These are phyloP conservation scores for Meira miltonrushii DNA, from an alignment of 1,284 basidiomycete genomes.

Conservation along the genomic window DNA sequence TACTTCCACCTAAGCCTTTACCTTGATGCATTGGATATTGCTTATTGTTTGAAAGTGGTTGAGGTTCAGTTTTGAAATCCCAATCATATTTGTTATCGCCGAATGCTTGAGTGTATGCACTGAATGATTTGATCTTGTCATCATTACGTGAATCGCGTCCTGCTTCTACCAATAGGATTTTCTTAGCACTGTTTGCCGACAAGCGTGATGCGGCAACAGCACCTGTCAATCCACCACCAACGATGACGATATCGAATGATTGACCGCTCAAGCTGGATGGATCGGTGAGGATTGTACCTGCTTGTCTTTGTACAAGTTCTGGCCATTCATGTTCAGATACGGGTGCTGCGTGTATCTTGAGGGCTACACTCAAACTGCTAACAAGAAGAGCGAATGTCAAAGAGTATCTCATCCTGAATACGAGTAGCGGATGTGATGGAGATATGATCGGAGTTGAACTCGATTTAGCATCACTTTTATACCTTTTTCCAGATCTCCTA, in stretches of 20 bases:
- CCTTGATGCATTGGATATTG: slow-evolving; percentile 57
- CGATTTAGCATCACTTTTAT: too few relatives aligned
- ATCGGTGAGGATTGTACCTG: not conserved
- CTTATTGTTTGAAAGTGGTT: slow-evolving; percentile 16
- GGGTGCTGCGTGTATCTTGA: too few relatives aligned
- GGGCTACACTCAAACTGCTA: too few relatives aligned
- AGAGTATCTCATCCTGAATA: too few relatives aligned
- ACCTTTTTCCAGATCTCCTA: too few relatives aligned
- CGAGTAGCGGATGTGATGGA: too few relatives aligned
- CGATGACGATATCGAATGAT: slow-evolving; percentile 15
- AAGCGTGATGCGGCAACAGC: slow-evolving; percentile 45
- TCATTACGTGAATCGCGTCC: slow-evolving; percentile 34
- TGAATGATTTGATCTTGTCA: slow-evolving; percentile 20
- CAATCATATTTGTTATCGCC: slow-evolving; percentile 52
- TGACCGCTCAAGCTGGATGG: not conserved
- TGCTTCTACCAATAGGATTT: slow-evolving; percentile 48
- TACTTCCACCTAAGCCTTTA: slow-evolving; percentile 62
- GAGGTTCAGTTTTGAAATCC: slow-evolving; percentile 53
- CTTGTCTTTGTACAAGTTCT: too few relatives aligned
- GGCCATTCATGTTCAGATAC: too few relatives aligned
- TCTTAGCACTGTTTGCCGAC: slow-evolving; percentile 31
- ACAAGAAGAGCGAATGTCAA: too few relatives aligned
- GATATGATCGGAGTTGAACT: too few relatives aligned
- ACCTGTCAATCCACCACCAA: slow-evolving; percentile 46
- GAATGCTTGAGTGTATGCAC: slow-evolving; percentile 5